Base-by-base conservation (phyloP, 345 rosid genomes). In the Murraya koenigii region DNA sequence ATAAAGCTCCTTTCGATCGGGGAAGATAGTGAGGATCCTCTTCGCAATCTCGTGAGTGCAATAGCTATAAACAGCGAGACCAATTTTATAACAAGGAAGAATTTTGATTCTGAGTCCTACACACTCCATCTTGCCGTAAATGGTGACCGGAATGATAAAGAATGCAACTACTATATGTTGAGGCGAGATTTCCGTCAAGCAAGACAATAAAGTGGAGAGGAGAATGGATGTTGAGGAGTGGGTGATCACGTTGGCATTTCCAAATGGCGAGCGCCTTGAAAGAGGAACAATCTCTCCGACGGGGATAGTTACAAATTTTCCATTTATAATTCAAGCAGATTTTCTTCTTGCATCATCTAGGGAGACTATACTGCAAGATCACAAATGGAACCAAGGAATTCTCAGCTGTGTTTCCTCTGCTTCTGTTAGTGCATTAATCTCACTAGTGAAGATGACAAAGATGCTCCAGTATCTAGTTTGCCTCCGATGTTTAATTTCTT, bases 301-400 rank as follows among this genome's bases (percentile, higher is more conserved):
- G 0, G 96, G 88, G 79, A 91, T 91, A 94, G 87, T 90, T 49
- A 91, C 94, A 0, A 82, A 85, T 78, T 91, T 93, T 15, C 92
- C 94, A 0, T 91, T 91, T 73, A 87, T 93, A 4, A 88, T 93
- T 11, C 96, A 93, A 71, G 92, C 91, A 0, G 94, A 93, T 78
- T 93, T 93, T 62, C 79, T 91, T 61, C 78, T 93, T 1, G 80
- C 89, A 1, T 93, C 98, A 2, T 93, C 98, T 0, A 87, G 96
- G 67, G 98, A 93, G 75, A 88, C 86, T 1, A 87, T 93, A 19
- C 87, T 85, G 0, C 66, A 87, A 74, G 92, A 91, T 78, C 85
- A 91, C 76, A 80, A 47, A 74, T 91, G 93, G 96, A 91, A 93
- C 88, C 87, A 89, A 77, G 94, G 97, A 64, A 91, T 93, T 78